A percentile compares a stretch with the other conserved stretches of the same genome.
These are phyloP conservation scores for Symbiodinium pilosum DNA, from an alignment of 73 alveolate genomes.

Conservation along the genomic window DNA sequence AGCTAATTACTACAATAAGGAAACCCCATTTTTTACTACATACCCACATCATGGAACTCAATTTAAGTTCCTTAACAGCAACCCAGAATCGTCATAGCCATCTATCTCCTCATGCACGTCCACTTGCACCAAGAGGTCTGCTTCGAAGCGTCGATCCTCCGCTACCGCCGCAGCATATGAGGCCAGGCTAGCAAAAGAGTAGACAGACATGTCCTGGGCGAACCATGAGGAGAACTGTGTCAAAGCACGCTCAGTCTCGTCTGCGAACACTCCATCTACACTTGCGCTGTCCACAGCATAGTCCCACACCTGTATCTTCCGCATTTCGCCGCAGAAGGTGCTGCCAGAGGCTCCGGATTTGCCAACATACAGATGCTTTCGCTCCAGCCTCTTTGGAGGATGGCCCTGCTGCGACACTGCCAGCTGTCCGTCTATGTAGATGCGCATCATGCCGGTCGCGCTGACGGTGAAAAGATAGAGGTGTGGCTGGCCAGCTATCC, in stretches of 20 bases:
- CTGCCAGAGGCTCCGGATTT: constrained; percentile 28
- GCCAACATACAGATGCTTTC: constrained; percentile 57
- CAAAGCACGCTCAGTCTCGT: constrained; percentile 59
- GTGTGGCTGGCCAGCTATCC: constrained; percentile 63
- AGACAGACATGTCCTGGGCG: constrained; percentile 44
- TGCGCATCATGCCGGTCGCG: constrained; percentile 78
- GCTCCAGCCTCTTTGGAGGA: constrained; percentile 22
- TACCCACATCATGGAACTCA: too few species aligned
- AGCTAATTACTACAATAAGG: too few species aligned
- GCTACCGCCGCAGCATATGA: constrained; percentile 67
- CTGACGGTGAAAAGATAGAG: constrained; percentile 81
- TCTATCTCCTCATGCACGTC: constrained; percentile 67
- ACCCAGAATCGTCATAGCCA: constrained; percentile 73
- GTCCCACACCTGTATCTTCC: constrained; percentile 85
- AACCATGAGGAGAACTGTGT: constrained; percentile 39
- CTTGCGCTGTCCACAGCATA: constrained; percentile 36
- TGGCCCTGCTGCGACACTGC: constrained; percentile 54
- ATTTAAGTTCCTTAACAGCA: too few species aligned
- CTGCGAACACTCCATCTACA: constrained; percentile 50
- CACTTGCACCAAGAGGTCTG: constrained; percentile 58
- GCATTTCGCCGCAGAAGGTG: constrained; percentile 57
- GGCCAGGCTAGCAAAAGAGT: constrained; percentile 41
- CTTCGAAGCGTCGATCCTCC: constrained; percentile 61
- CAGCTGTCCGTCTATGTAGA: constrained; percentile 73
- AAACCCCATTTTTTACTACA: too few species aligned